phyloP scores from a whole-genome alignment of 2,329 filamentous ascomycete genomes.

The Pestalotiopsis sp. region DNA sequence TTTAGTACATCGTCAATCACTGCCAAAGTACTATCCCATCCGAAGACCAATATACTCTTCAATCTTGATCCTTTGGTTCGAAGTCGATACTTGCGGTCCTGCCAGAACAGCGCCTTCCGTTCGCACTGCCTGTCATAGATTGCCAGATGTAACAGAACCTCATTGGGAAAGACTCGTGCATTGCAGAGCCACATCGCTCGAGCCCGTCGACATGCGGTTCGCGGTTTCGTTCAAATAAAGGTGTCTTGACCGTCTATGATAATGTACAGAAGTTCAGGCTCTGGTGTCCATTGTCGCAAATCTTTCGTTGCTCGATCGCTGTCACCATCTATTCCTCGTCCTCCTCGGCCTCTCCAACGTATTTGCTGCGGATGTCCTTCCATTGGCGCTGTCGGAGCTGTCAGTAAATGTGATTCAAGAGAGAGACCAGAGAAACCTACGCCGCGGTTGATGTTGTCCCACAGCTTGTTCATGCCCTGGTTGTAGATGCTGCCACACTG shows the following conservation, averaged over 20 bases:
- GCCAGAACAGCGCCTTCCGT: too few species aligned
- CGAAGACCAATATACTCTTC: too few species aligned
- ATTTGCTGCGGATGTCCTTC: conserved; percentile 97
- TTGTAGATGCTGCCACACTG: conserved; percentile 73
- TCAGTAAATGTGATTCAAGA: conserved; percentile 29
- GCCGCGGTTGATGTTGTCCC: conserved; percentile 89
- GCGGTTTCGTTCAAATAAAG: conserved; percentile 3
- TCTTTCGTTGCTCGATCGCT: not conserved
- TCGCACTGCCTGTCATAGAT: not conserved
- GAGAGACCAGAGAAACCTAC: conserved; percentile 59
- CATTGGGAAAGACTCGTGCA: not conserved
- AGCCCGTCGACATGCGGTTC: not conserved
- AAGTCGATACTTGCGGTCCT: too few species aligned
- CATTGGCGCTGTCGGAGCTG: conserved; percentile 79
- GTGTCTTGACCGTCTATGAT: conserved; percentile 21
- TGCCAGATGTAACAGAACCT: not conserved
- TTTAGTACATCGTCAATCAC: too few species aligned
- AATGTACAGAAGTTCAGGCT: conserved; percentile 25
- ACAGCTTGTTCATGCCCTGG: conserved; percentile 78
- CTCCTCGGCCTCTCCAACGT: conserved; percentile 68
- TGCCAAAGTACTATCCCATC: too few species aligned
- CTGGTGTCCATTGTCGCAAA: conserved; percentile 7
- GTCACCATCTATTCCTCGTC: conserved; percentile 56
- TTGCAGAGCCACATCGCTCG: not conserved
- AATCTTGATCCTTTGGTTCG: too few species aligned